Evolutionary conservation across 1,284 basidiomycete species (phyloP).

Genomic region (Ustilago trichophora): DNA sequence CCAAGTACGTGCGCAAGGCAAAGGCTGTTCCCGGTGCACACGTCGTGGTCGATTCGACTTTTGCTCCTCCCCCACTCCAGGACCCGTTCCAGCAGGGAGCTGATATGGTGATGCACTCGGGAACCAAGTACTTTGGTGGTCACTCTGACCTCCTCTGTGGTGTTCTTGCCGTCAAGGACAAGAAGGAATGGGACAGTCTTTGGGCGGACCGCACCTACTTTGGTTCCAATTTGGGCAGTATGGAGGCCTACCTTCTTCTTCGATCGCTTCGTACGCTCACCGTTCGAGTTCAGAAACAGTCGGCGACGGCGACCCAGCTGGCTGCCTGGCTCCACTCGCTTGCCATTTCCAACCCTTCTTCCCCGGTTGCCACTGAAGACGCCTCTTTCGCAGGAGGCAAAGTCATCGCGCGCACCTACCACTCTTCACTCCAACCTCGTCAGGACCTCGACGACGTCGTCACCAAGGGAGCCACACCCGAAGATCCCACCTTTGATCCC

Average conservation of each 20-base stretch:
- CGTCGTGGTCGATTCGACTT: constrained; percentile 73
- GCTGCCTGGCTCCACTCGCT: constrained; percentile 78
- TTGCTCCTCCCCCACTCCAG: constrained; percentile 80
- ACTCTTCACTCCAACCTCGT: constrained; percentile 78
- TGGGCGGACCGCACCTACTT: constrained; percentile 70
- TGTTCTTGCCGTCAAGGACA: constrained; percentile 77
- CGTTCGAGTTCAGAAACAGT: constrained; percentile 79
- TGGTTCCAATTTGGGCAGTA: constrained; percentile 70
- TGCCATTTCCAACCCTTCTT: constrained; percentile 68
- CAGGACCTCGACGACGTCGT: constrained; percentile 63
- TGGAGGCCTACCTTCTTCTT: constrained; percentile 86
- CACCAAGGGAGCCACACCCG: constrained; percentile 14
- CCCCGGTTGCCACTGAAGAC: constrained; percentile 42
- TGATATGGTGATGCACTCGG: constrained; percentile 76
- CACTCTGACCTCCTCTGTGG: constrained; percentile 87
- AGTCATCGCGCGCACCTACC: constrained; percentile 76
- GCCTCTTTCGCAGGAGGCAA: constrained; percentile 71
- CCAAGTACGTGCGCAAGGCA: constrained; percentile 74
- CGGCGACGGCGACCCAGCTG: constrained; percentile 76
- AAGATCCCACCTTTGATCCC: constrained; percentile 74
- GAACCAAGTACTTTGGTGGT: constrained; percentile 90
- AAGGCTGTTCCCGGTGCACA: constrained; percentile 30
- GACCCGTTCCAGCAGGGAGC: constrained; percentile 68
- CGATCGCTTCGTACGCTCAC: constrained; percentile 85
- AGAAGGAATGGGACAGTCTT: constrained; percentile 72